These are phyloP conservation scores for Aegle marmelos DNA, from an alignment of 345 rosid species.

Conservation along the genomic window DNA sequence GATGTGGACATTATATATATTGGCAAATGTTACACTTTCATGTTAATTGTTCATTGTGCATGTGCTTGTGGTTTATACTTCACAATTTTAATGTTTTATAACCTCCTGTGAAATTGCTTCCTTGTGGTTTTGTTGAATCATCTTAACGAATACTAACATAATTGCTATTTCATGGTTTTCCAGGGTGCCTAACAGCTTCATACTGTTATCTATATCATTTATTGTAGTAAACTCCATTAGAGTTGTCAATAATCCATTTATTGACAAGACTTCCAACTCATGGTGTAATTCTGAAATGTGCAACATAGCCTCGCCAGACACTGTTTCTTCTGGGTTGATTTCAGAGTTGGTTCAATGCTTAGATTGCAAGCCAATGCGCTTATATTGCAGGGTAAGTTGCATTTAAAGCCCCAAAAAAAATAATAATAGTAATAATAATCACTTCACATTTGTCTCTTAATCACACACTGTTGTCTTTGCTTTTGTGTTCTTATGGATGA, in stretches of 20 bases:
- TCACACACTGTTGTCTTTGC: background rate
- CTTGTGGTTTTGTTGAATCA: background rate
- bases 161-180: slow-evolving; percentile 16
- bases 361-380: slow-evolving; percentile 33
- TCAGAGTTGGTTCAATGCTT: slow-evolving; percentile 34
- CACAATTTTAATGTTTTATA: background rate
- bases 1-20: background rate
- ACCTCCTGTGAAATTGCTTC: background rate
- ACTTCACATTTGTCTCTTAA: slow-evolving; percentile 2
- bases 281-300: slow-evolving; percentile 17
- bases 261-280: slow-evolving; percentile 15
- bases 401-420: slow-evolving; percentile 1
- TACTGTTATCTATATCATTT: slow-evolving; percentile 56
- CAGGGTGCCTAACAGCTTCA: slow-evolving; percentile 42
- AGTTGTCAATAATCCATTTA: slow-evolving; percentile 26
- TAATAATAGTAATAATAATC: no score
- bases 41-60: background rate
- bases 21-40: background rate
- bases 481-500: background rate
- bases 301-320: slow-evolving; percentile 18
- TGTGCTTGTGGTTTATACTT: background rate
- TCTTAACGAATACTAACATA: background rate
- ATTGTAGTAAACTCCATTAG: slow-evolving; percentile 48
- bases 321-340: slow-evolving; percentile 38
- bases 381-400: slow-evolving; percentile 62